A percentile compares a stretch with the other conserved stretches of the same genome.
Conservation (phyloP, 495 filamentous ascomycete species). For the Thermothielavioides terrestris region DNA sequence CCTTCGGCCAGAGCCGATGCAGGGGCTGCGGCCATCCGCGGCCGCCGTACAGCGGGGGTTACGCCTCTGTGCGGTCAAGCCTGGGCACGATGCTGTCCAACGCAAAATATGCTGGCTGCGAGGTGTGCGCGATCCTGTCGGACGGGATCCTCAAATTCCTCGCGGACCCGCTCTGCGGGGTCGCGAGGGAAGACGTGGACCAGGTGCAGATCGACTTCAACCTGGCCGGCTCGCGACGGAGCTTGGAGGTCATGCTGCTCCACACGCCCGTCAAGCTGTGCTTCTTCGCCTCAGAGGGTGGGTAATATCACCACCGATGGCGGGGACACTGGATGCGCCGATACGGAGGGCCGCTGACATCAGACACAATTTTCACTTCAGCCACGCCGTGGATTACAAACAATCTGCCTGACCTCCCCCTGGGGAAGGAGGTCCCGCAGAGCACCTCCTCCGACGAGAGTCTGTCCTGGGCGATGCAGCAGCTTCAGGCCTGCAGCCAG, state of each 20-base stretch:
- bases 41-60: not conserved
- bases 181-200: not conserved
- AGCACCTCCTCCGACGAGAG: slow-evolving; percentile 1
- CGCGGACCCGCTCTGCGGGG: not conserved
- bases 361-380: not conserved
- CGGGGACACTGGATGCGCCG: too few species aligned
- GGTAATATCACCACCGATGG: too few species aligned
- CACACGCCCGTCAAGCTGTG: not conserved
- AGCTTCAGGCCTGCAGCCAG: slow-evolving; percentile 1
- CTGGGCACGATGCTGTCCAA: slow-evolving; percentile 1
- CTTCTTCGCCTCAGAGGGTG: slow-evolving; percentile 3
- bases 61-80: not conserved
- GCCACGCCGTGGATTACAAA: not conserved
- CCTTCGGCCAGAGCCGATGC: not conserved
- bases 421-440: not conserved
- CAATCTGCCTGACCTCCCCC: not conserved
- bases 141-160: not conserved
- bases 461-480: not conserved
- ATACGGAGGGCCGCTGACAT: too few species aligned
- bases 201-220: slow-evolving; percentile 3
- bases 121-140: not conserved
- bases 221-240: not conserved
- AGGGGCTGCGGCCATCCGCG: slow-evolving; percentile 1
- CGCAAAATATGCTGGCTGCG: not conserved
- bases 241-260: not conserved